These are phyloP conservation scores for Aspergillus cavernicola DNA, from an alignment of 495 filamentous ascomycete species.

Conservation along the genomic window DNA sequence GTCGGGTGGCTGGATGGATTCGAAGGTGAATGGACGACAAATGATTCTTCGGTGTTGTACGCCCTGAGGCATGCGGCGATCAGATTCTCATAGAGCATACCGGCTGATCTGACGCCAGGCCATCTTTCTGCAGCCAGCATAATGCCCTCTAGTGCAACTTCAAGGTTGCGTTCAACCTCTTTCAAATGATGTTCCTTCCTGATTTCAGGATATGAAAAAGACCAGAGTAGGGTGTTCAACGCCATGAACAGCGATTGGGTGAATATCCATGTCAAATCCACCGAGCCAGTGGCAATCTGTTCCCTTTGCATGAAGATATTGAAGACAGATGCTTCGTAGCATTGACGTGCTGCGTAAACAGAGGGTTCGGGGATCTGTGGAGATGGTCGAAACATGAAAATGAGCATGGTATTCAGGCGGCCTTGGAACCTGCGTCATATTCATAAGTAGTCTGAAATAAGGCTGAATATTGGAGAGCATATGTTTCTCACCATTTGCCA, in stretches of 20 bases:
- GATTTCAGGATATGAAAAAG: constrained; percentile 78
- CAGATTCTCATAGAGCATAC: constrained; percentile 73
- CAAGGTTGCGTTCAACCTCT: constrained; percentile 66
- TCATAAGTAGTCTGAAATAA: background rate
- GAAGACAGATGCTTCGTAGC: constrained; percentile 75
- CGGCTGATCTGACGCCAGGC: constrained; percentile 83
- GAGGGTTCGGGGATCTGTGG: constrained; percentile 87
- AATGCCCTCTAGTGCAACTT: constrained; percentile 70
- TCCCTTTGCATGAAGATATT: constrained; percentile 74
- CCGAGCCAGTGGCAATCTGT: constrained; percentile 66
- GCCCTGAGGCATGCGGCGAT: constrained; percentile 79
- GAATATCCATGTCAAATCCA: constrained; percentile 91
- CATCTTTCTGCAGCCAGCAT: constrained; percentile 72
- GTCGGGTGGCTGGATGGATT: constrained; percentile 49
- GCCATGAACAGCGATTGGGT: constrained; percentile 81
- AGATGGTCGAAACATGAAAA: constrained; percentile 80
- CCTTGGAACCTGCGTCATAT: constrained; percentile 60
- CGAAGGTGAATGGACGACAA: constrained; percentile 61
- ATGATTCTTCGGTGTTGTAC: constrained; percentile 68
- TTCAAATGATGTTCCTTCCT: constrained; percentile 63
- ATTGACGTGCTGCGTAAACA: constrained; percentile 64
- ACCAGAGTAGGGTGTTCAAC: constrained; percentile 84
- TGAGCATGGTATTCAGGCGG: constrained; percentile 76
- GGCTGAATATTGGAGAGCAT: background rate
- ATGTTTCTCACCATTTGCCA: constrained; percentile 52